Base-by-base conservation (phyloP, 2,329 filamentous ascomycete species). In the Beauveria rudraprayagi region DNA sequence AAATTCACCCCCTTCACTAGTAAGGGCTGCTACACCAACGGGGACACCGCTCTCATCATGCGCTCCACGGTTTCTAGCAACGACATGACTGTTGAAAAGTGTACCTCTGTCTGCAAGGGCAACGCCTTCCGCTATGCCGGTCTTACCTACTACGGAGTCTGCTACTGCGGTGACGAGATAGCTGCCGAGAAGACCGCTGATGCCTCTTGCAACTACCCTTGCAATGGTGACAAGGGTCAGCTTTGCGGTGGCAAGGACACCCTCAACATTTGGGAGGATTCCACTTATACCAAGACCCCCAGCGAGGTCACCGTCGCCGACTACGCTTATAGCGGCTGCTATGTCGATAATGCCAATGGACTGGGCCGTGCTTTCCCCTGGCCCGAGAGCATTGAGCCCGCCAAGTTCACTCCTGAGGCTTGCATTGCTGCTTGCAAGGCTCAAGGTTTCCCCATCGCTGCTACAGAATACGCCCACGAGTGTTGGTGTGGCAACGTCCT, bases 301-400 rank as follows among this genome's bases (percentile, higher is more conserved):
- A 73, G 71, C 22, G 73, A 80, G 56, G 70, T 79, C 28, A 78
- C 77, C 26, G 74, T 80, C 50, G 75, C 76, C 58, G 76, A 78
- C 51, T 90, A 85, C 77, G 74, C 76, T 48, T 80, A 83, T 65
- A 69, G 81, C n/a, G 87, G 87, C 60, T 90, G 87, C 74, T 87
- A 81, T 67, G 76, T 74, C 30, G 81, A 83, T 63, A 67, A 74
- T 60, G 73, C 73, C 22, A 64, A 63, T 53, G 64, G 72, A 1
- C 40, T 34, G 56, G 76, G 78, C 46, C 76, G 76, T 54, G 76
- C 81, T 28, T 73, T 83, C 52, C 73, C 73, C 28, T 81, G 77
- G 68, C 71, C 70, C 22, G 72, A 77, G 68, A 65, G 71, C 46
- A 62, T 80, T 17, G 68, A 74, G 34, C 61, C 67, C 16, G 63